Evolutionary conservation across 805 yeast species (phyloP), one percentile per base, ranked within the genome.

Genomic region (Wickerhamomyces strasburgensis): DNA sequence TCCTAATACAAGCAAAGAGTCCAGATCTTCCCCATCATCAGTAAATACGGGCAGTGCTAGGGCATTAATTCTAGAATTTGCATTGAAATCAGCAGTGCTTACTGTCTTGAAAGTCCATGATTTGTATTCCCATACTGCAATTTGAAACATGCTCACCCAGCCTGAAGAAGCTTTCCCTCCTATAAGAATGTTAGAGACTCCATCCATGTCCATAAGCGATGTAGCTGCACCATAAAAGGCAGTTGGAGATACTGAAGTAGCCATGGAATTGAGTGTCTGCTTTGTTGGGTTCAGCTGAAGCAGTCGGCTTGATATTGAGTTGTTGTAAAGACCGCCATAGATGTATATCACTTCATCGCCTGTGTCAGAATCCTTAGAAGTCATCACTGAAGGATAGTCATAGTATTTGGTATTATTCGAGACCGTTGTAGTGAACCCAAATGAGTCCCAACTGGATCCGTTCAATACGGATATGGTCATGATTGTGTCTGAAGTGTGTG

Each of bases 91-190:
- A 1, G 63, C 49, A 43, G 57, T 48, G 27, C 58, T 46, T 1
- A 64, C 60, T 0, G 65, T 47, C 39, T 62, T 60, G 53, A 76
- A 83, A 3, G 84, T 70, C 94, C 94, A 85, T 7, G 84, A 61
- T 33, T 67, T 64, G 42, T 75, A 76, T 47, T 78, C 78, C 84
- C 88, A 83, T 2, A 80, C 57, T 0, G 93, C 90, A 14, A 82
- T 60, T 57, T 84, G 93, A 47, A 70, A 70, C 79, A 84, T 73
- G 43, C 75, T 72, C 25, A 83, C 72, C 87, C 89, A 83, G 1
- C 87, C 87, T 3, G 60, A 49, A 5, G 55, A 48, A 3, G 84
- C 71, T 36, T 65, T 65, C 3, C 95, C 94, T 0, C 93, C 94
- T 29, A 84, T 61, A 3, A 84, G 54, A 25, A 79, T 56, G 43